Conservation (phyloP, 768 basidiomycete species). For the Melanogaster broomeanus region DNA sequence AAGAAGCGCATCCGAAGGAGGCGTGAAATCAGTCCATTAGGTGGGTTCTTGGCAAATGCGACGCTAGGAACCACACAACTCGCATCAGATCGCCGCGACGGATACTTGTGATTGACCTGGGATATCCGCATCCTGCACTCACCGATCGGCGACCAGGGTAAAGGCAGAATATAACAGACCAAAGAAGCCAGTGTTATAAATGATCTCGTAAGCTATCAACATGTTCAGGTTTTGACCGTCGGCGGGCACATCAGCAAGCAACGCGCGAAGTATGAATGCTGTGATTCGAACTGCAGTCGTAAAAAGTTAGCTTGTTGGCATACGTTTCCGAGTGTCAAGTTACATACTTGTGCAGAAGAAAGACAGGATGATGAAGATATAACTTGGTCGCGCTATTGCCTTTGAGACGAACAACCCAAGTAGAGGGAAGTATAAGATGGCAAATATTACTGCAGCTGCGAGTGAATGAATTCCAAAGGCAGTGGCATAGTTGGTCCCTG, state of each 20-base stretch:
- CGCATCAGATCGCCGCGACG: background rate
- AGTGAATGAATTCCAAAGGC: slow-evolving; percentile 22
- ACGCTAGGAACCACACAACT: slow-evolving; percentile 7
- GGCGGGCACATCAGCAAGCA: slow-evolving; percentile 13
- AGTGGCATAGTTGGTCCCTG: slow-evolving; percentile 16
- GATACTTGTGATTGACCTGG: background rate
- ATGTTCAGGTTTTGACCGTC: slow-evolving; percentile 23
- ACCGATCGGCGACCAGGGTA: slow-evolving; percentile 32
- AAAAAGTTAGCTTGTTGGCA: background rate
- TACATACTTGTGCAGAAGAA: slow-evolving; percentile 32
- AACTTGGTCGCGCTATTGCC: slow-evolving; percentile 18
- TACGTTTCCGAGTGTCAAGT: fast-evolving
- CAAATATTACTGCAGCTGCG: slow-evolving; percentile 28
- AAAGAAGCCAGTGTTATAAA: slow-evolving; percentile 39
- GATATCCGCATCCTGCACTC: slow-evolving; percentile 1
- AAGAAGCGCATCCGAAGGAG: slow-evolving; percentile 18
- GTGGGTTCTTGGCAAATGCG: slow-evolving; percentile 16
- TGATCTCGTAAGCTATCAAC: slow-evolving; percentile 29
- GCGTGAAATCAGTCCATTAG: slow-evolving; percentile 11
- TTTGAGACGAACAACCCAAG: slow-evolving; percentile 14
- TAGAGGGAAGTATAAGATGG: slow-evolving; percentile 22
- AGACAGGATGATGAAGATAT: slow-evolving; percentile 18
- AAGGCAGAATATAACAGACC: slow-evolving; percentile 31
- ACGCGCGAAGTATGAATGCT: slow-evolving; percentile 16
- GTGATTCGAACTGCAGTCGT: slow-evolving; percentile 14